Evolutionary conservation across 352 stramenopile genomes (phyloP).

Genomic region (Globisporangium nodosum): DNA sequence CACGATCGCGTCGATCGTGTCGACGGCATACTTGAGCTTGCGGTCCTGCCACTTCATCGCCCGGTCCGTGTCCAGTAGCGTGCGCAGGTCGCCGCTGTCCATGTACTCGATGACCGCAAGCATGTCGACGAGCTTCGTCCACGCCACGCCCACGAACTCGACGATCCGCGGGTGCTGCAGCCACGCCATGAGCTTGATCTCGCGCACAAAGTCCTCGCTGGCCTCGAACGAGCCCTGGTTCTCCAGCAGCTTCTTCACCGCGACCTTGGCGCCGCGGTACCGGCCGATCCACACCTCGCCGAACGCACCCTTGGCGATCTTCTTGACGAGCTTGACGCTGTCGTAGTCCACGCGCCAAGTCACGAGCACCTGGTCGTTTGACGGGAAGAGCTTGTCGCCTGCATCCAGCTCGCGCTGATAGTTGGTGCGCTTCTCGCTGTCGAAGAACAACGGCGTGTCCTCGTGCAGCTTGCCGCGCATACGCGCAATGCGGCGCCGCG

Average conservation of each 20-base stretch:
- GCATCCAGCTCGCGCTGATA: slow-evolving; percentile 59
- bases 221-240: slow-evolving; percentile 34
- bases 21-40: slow-evolving; percentile 49
- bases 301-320: slow-evolving; percentile 62
- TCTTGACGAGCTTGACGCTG: slow-evolving; percentile 51
- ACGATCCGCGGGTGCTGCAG: slow-evolving; percentile 66
- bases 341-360: slow-evolving; percentile 72
- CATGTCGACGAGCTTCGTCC: slow-evolving; percentile 60
- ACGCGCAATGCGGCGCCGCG: slow-evolving; percentile 24
- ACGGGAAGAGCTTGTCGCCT: slow-evolving; percentile 60
- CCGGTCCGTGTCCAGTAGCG: slow-evolving; percentile 34
- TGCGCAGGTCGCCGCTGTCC: slow-evolving; percentile 46
- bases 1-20: slow-evolving; percentile 64
- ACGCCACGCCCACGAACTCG: slow-evolving; percentile 67
- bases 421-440: slow-evolving; percentile 46
- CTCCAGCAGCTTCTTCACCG: slow-evolving; percentile 54
- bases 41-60: slow-evolving; percentile 23
- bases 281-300: slow-evolving; percentile 69
- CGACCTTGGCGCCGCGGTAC: slow-evolving; percentile 51
- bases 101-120: slow-evolving; percentile 71
- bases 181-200: slow-evolving; percentile 63
- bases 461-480: slow-evolving; percentile 57
- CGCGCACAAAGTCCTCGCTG: slow-evolving; percentile 63
- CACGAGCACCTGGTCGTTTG: slow-evolving; percentile 62
- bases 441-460: slow-evolving; percentile 67